Evolutionary conservation across 768 basidiomycete genomes (phyloP).

Genomic region (Leucosporidium yakuticum): DNA sequence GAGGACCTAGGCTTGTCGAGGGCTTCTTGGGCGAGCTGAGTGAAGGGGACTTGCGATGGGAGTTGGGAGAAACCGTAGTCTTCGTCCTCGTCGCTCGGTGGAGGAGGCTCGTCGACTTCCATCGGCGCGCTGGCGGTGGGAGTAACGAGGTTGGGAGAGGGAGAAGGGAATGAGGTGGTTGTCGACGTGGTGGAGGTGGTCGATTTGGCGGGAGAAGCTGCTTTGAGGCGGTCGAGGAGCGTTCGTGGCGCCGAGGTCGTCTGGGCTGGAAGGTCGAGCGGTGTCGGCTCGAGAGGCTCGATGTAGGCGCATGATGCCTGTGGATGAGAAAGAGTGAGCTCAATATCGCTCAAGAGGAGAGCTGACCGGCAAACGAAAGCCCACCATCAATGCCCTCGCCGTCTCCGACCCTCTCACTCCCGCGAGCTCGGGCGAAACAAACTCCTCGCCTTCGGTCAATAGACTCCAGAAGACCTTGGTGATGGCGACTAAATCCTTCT

Average conservation of each 20-base stretch:
- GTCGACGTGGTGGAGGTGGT: background rate
- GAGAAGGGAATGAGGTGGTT: background rate
- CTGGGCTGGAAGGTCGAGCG: background rate
- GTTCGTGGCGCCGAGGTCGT: background rate
- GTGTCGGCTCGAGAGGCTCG: conserved; percentile 2
- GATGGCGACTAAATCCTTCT: conserved; percentile 15
- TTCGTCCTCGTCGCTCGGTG: background rate
- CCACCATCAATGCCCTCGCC: conserved; percentile 16
- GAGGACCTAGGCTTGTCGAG: background rate
- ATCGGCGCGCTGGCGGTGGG: background rate
- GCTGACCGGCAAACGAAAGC: background rate
- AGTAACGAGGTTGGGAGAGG: conserved; percentile 2
- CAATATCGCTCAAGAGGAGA: background rate
- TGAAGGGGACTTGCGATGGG: background rate
- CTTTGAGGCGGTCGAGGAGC: background rate
- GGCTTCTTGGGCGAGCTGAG: background rate
- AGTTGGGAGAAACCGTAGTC: background rate
- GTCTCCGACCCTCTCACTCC: conserved; percentile 5
- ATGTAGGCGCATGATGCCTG: conserved; percentile 25
- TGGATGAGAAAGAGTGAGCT: background rate
- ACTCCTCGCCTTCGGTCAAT: background rate
- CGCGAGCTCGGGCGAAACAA: background rate
- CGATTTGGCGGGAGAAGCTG: no score
- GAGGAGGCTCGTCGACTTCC: background rate
- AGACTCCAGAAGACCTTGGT: conserved; percentile 15